These are phyloP conservation scores for Fraxinus latifolia DNA, from an alignment of 305 asterid species.

Conservation along the genomic window DNA sequence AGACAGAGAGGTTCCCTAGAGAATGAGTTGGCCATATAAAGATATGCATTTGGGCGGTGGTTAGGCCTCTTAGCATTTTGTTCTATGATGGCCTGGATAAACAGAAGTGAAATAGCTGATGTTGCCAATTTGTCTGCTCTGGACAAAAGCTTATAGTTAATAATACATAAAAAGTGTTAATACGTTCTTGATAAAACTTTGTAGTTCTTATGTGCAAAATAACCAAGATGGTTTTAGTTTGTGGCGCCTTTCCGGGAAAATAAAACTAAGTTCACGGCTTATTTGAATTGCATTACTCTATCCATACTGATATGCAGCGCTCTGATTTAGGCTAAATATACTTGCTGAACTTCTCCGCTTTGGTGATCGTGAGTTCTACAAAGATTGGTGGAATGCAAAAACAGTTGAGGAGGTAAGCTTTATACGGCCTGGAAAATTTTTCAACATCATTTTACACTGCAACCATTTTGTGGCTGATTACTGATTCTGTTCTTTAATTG, in stretches of 20 bases:
- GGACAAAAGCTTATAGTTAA: background rate
- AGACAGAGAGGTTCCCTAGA: conserved; percentile 11
- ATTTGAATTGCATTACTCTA: conserved; percentile 21
- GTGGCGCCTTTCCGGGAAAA: conserved; percentile 10
- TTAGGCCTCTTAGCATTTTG: background rate
- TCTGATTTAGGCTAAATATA: conserved; percentile 85
- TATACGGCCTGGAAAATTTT: background rate
- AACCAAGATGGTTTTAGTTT: background rate
- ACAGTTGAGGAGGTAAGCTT: conserved; percentile 85
- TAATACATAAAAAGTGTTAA: background rate
- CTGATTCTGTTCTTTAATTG: conserved; percentile 21
- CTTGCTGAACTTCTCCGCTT: conserved; percentile 89
- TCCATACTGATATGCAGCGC: conserved; percentile 39
- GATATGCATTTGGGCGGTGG: background rate
- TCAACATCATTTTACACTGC: conserved; percentile 7
- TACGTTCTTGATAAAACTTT: background rate
- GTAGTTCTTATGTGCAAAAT: conserved; percentile 1
- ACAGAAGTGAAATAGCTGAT: background rate
- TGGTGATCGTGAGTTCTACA: conserved; percentile 98
- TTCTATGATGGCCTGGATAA: background rate
- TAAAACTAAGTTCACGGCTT: conserved; percentile 16
- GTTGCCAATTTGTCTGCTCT: conserved; percentile 7
- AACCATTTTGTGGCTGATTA: conserved; percentile 28
- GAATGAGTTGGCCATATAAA: conserved; percentile 4
- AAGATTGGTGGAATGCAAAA: conserved; percentile 99